Evolutionary conservation across 2,329 filamentous ascomycete species (phyloP), one percentile per base, ranked within the genome.

Genomic region (Ophiostoma populinum): DNA sequence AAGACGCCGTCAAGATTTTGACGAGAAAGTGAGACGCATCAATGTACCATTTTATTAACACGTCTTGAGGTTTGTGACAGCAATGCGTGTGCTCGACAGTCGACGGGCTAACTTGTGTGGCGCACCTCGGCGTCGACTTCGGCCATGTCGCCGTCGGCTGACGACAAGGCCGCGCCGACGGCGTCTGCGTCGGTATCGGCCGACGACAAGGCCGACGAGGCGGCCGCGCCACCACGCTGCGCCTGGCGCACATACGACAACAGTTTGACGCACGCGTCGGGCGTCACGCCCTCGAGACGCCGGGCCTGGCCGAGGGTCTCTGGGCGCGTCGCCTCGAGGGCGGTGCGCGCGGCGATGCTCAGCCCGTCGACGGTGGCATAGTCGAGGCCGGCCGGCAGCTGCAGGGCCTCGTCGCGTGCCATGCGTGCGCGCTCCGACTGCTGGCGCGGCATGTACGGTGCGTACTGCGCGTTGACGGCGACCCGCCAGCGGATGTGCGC

Each of bases 1-100:
- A 90, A 53, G 79, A 92, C 47, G 87, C 85, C 0, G 86, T 95
- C 21, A 92, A 79, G 54, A 94, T 95, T 37, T 53, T 95, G 27
- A 54, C 56, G 0, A 32, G 19, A 19, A 12, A 16, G 15, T 12
- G 4, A 24, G 10, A 33, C 3, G 20, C 19, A 30, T 11, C 25
- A 9, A 18, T 1, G 35, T 33, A 35, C 18, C 12, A 36, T 35
- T 32, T 9, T 26, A 26, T 33, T 27, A 18, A 12, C 13, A 21
- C 13, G 17, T 35, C 10, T 33, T 30, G 26, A 25, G n/a, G n/a
- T n/a, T n/a, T n/a, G n/a, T n/a, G n/a, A n/a, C n/a, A n/a, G n/a
- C n/a, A n/a, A n/a, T n/a, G n/a, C n/a, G n/a, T n/a, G n/a, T n/a
- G n/a, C n/a, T n/a, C n/a, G n/a, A n/a, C n/a, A n/a, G n/a, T n/a